These are phyloP conservation scores for Penicillium soppii DNA, from an alignment of 495 filamentous ascomycete species.

Conservation along the genomic window DNA sequence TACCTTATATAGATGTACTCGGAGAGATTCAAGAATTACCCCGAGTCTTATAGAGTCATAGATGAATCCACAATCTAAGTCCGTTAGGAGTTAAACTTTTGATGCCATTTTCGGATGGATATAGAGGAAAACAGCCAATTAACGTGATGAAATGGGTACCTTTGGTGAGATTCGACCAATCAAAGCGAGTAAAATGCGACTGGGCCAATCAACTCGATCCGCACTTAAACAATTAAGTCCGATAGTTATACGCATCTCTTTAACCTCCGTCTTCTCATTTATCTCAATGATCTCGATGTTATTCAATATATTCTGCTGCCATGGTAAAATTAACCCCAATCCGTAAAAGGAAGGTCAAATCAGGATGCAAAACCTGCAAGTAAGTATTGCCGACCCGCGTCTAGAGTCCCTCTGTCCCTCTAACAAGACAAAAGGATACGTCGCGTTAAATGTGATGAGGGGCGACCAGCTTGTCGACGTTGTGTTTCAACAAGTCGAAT, in stretches of 20 bases:
- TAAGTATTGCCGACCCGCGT: constrained; percentile 4
- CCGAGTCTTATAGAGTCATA: too few relatives aligned
- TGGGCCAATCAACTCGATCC: background rate
- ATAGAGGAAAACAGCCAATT: background rate
- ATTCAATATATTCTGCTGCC: too few relatives aligned
- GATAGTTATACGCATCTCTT: too few relatives aligned
- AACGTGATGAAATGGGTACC: background rate
- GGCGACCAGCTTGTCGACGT: constrained; percentile 49
- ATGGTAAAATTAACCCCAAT: too few relatives aligned
- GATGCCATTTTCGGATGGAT: background rate
- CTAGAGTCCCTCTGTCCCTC: background rate
- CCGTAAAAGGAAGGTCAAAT: constrained; percentile 16
- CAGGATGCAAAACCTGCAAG: constrained; percentile 33
- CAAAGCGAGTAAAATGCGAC: background rate
- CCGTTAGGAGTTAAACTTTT: too few relatives aligned
- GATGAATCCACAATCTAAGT: too few relatives aligned
- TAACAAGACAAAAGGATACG: constrained; percentile 30
- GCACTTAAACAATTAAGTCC: background rate
- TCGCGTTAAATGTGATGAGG: constrained; percentile 60
- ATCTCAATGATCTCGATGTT: too few relatives aligned
- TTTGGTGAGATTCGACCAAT: background rate
- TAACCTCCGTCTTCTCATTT: too few relatives aligned
- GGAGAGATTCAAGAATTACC: constrained; percentile 1
- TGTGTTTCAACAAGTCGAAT: constrained; percentile 55
- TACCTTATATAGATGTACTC: constrained; percentile 9